phyloP scores from a whole-genome alignment of 1,284 basidiomycete genomes.

The Mycena sp. region DNA sequence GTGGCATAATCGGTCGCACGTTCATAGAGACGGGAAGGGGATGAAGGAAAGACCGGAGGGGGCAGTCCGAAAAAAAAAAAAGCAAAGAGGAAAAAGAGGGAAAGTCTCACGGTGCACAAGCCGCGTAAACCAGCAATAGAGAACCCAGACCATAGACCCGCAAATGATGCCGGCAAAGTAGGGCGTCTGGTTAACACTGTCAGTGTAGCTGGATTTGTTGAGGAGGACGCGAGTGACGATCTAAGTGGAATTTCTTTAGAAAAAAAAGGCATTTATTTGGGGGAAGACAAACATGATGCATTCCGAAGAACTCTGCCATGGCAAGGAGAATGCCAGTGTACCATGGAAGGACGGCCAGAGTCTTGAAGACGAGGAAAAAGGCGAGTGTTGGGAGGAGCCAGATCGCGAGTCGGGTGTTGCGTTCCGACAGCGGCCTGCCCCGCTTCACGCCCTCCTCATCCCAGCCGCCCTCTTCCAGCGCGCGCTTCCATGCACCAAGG shows the following conservation, averaged over 20 bases:
- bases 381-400: conserved; percentile 83
- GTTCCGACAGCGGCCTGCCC: conserved; percentile 77
- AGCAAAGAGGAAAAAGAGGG: not conserved
- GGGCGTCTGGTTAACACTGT: conserved; percentile 81
- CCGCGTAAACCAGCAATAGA: conserved; percentile 82
- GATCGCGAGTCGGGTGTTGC: conserved; percentile 85
- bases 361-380: conserved; percentile 86
- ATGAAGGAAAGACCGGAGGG: not conserved
- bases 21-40: not conserved
- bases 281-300: conserved; percentile 98
- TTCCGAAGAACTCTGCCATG: conserved; percentile 86
- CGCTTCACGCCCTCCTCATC: conserved; percentile 80
- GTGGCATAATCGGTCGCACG: too few relatives aligned
- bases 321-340: conserved; percentile 89
- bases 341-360: conserved; percentile 86
- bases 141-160: conserved; percentile 89
- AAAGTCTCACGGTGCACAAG: conserved; percentile 70
- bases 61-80: too few relatives aligned
- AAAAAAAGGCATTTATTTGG: too few relatives aligned
- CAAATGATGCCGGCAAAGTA: conserved; percentile 94
- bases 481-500: conserved; percentile 87
- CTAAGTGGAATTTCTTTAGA: too few relatives aligned
- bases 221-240: conserved; percentile 86
- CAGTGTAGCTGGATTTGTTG: conserved; percentile 80
- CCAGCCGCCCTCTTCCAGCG: conserved; percentile 87